Base-by-base conservation (phyloP, 2,329 filamentous ascomycete species). In the Sporothrix dimorphospora region DNA sequence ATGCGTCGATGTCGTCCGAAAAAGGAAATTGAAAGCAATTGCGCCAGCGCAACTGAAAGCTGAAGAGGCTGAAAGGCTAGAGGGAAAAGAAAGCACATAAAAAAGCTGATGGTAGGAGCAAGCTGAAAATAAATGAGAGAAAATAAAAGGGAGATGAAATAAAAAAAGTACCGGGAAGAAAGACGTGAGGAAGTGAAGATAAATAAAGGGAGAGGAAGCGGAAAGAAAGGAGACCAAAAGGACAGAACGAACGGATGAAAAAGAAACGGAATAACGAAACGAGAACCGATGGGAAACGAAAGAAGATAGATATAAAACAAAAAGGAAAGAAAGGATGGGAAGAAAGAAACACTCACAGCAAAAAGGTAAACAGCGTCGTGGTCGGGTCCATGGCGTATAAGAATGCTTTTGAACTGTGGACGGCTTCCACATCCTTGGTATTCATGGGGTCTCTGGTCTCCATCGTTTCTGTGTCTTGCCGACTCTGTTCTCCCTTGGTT, bases 341-440 rank as follows among this genome's bases (percentile, higher is more conserved):
- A 72, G 72, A 19, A 77, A 72, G 77, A 77, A 78, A 71, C 72
- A 89, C 88, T 88, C 83, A 91, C 89, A 91, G 81, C 81, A 89
- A 85, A 79, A 92, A 92, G 73, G 90, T 91, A 79, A 91, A 86
- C 76, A 92, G 87, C 73, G 90, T 90, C 27, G 89, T 91, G 55
- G 84, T 84, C 70, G 87, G 87, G 80, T 89, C 87, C 87, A 89
- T 88, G 78, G 70, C 70, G 55, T 68, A 71, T 69, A 72, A 71
- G 70, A 65, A 61, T 53, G 55, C 16, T 24, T 49, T 59, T 11
- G 66, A 42, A 19, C 38, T 51, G 19, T 51, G 16, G 40, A 45
- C 55, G 40, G 27, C 9, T 11, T 65, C 55, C 51, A 38, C 61
- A 14, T 66, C 42, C 40, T 47, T 49, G 61, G 42, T n/a, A 8